A percentile compares a stretch with the other conserved stretches of the same genome.
These are phyloP conservation scores for Aspergillus hiratsukae DNA, from an alignment of 2,329 filamentous ascomycete species.

Conservation along the genomic window DNA sequence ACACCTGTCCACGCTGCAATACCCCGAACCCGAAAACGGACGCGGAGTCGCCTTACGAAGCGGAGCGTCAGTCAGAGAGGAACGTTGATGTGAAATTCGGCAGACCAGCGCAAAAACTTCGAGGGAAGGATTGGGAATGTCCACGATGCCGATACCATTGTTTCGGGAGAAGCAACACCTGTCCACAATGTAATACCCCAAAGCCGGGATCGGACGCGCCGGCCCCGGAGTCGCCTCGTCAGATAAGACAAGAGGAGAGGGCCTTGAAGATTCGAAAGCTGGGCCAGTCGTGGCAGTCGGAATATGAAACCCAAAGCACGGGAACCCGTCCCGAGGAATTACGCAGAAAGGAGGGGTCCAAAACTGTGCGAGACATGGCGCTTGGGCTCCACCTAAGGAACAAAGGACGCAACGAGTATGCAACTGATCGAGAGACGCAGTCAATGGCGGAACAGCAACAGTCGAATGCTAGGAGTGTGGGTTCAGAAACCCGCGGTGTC, in stretches of 20 bases:
- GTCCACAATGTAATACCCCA: constrained; percentile 26
- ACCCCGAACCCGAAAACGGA: constrained; percentile 17
- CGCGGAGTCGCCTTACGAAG: neutral
- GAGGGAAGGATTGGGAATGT: constrained; percentile 24
- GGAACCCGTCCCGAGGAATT: neutral
- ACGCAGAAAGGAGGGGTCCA: neutral
- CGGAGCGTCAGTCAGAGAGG: constrained; percentile 8
- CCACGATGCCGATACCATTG: constrained; percentile 20
- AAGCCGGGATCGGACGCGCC: constrained; percentile 12
- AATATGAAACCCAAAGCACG: constrained; percentile 3
- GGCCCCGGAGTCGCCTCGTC: neutral
- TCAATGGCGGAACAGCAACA: neutral
- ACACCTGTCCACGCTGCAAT: constrained; percentile 25
- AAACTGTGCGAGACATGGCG: neutral
- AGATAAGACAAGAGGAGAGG: neutral
- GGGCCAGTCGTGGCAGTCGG: constrained; percentile 14
- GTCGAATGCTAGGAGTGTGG: neutral
- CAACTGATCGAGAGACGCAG: neutral
- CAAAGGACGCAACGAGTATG: neutral
- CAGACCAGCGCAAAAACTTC: neutral
- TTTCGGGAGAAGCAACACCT: constrained; percentile 18
- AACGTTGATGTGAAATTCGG: constrained; percentile 4
- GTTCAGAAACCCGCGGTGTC: neutral
- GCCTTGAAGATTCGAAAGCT: constrained; percentile 19
- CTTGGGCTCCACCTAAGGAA: neutral